A percentile compares a stretch with the other conserved stretches of the same genome.
These are phyloP conservation scores for Dipteronia dyeriana DNA, from an alignment of 345 rosid species.

Conservation along the genomic window DNA sequence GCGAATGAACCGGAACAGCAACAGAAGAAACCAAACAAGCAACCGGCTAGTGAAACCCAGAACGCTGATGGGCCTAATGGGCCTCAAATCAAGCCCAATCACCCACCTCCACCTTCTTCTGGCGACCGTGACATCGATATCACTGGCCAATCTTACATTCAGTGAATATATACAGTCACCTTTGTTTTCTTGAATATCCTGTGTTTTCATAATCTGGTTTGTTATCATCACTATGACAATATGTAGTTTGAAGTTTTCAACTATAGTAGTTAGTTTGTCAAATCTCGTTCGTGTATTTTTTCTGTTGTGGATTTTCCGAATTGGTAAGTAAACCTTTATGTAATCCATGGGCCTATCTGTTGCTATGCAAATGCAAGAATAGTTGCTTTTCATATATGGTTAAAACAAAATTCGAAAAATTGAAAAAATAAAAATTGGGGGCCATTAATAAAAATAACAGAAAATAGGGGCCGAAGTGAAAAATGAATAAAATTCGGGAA, in stretches of 20 bases:
- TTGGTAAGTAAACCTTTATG: too few relatives aligned
- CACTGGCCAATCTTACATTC: conserved; percentile 74
- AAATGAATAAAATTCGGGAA: too few relatives aligned
- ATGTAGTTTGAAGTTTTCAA: too few relatives aligned
- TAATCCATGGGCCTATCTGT: not conserved
- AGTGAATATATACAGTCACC: conserved; percentile 22
- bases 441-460: too few relatives aligned
- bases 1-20: conserved; percentile 40
- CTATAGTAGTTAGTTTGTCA: too few relatives aligned
- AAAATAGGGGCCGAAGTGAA: too few relatives aligned
- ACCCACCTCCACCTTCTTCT: conserved; percentile 51
- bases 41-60: conserved; percentile 63
- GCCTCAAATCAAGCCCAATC: conserved; percentile 38
- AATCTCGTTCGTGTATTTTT: too few relatives aligned
- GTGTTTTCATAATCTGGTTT: not conserved
- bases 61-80: conserved; percentile 59
- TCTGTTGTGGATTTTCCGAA: too few relatives aligned
- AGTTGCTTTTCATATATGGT: too few relatives aligned
- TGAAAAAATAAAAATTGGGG: too few relatives aligned
- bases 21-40: conserved; percentile 25
- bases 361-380: not conserved
- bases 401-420: too few relatives aligned
- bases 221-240: too few relatives aligned
- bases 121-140: conserved; percentile 64
- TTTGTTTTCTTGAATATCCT: not conserved